Evolutionary conservation across 2,329 filamentous ascomycete species (phyloP), one percentile per base, ranked within the genome.

Genomic region (Paecilomyces dactylethromorphus): DNA sequence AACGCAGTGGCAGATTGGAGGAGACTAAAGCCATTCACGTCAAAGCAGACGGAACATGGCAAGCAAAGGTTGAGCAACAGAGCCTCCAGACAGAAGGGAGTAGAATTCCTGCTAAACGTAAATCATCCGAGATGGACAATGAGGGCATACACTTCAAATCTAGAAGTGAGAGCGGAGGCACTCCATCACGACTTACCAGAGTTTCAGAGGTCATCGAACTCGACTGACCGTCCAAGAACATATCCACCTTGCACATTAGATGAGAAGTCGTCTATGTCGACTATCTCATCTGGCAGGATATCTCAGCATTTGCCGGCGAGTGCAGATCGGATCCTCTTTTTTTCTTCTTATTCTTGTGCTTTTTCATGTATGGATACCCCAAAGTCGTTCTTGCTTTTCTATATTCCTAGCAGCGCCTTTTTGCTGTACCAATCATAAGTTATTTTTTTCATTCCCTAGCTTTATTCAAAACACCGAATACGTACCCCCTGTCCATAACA

Each of bases 41-140:
- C 1, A 77, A 82, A 18, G 75, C 80, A 1, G 83, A 90, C 69
- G 89, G 89, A 0, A 78, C 72, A 1, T 94, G 90, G 90, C 78
- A 76, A 55, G 73, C 82, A 2, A 84, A 81, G 62, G 63, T 65
- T 8, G 73, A 77, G 5, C 56, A 62, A 10, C 18, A 58, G 21
- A 24, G 54, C 53, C 52, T 10, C 33, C 49, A 2, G 57, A 54
- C 1, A 64, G 65, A 56, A 64, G 63, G 31, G 33, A 59, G 57
- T 26, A 32, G 8, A 1, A 55, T 35, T n/a, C 26, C 59, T 4
- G 54, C 54, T 18, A 64, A 66, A 54, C 58, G 63, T 29, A 68
- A 69, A 11, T 53, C 61, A 2, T 59, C 56, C n/a, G 58, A 53
- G 8, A 60, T 62, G 15, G 59, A 53, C 29, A 13, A 54, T 52